phyloP scores from a whole-genome alignment of 75 land plant species.

The Picea sitchensis region DNA sequence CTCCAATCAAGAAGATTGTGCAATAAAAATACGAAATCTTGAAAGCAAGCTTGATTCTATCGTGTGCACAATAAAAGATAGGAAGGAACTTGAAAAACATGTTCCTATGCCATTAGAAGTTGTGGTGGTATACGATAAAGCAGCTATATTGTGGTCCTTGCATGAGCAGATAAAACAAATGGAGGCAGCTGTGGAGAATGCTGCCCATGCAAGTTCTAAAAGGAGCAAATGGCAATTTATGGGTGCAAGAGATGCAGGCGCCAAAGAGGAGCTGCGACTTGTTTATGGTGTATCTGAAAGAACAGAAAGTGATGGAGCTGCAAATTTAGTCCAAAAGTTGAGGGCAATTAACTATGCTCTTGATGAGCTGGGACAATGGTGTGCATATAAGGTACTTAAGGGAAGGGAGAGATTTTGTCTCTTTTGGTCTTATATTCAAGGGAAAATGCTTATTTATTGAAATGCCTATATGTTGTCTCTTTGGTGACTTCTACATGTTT shows the following conservation, averaged over 20 bases:
- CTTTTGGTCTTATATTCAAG: constrained; percentile 9
- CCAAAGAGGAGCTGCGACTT: constrained; percentile 88
- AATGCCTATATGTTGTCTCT: not conserved
- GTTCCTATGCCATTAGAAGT: constrained; percentile 97
- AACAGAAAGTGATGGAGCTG: constrained; percentile 99
- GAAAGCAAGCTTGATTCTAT: constrained; percentile 93
- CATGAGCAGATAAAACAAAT: constrained; percentile 96
- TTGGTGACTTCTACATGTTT: not conserved
- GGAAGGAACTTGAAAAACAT: constrained; percentile 93
- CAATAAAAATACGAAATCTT: constrained; percentile 93
- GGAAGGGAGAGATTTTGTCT: not conserved
- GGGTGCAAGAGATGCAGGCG: constrained; percentile 99
- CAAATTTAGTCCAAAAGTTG: constrained; percentile 84
- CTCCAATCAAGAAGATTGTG: constrained; percentile 98
- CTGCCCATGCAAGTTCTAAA: constrained; percentile 80
- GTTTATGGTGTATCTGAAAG: constrained; percentile 99
- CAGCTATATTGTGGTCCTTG: constrained; percentile 78
- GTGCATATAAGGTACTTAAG: constrained; percentile 91
- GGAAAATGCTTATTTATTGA: not conserved
- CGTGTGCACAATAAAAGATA: constrained; percentile 95
- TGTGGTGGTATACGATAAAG: constrained; percentile 91
- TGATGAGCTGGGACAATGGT: constrained; percentile 98
- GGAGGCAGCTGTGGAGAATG: constrained; percentile 80
- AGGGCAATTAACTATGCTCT: constrained; percentile 92
- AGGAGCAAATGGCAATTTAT: constrained; percentile 98